phyloP scores from a whole-genome alignment of 257 asterid genomes.

The Fraxinus americana region DNA sequence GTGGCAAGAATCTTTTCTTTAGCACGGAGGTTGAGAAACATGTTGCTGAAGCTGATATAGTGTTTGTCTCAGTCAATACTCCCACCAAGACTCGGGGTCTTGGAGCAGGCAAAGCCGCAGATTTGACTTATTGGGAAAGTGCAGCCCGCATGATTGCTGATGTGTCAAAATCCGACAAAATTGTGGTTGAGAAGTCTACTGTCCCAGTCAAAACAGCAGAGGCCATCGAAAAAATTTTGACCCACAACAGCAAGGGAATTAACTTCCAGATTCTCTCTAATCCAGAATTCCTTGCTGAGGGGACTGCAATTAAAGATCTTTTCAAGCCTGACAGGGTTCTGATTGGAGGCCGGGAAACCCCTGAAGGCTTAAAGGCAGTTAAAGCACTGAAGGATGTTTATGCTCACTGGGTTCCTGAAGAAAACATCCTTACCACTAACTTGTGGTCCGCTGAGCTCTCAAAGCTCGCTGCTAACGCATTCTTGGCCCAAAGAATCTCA shows the following conservation, averaged over 20 bases:
- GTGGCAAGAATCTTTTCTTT: conserved; percentile 92
- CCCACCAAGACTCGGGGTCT: conserved; percentile 96
- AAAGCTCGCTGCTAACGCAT: conserved; percentile 90
- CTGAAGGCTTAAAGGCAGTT: conserved; percentile 76
- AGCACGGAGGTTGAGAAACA: conserved; percentile 95
- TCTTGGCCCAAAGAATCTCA: conserved; percentile 92
- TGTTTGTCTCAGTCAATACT: conserved; percentile 88
- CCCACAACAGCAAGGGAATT: too few relatives aligned
- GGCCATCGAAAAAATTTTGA: conserved; percentile 78
- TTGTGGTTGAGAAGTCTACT: conserved; percentile 89
- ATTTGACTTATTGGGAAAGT: conserved; percentile 91
- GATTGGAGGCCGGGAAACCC: conserved; percentile 90
- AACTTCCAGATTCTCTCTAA: too few relatives aligned
- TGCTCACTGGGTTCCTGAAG: conserved; percentile 90
- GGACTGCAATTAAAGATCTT: too few relatives aligned
- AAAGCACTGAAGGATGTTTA: conserved; percentile 65
- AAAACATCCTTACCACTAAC: conserved; percentile 68
- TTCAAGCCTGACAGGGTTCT: conserved; percentile 40
- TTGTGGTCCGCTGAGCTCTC: conserved; percentile 96
- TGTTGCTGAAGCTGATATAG: conserved; percentile 80
- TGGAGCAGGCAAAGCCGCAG: conserved; percentile 98
- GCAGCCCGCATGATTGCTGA: conserved; percentile 98
- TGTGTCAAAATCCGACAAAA: conserved; percentile 84
- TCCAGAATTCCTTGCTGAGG: too few relatives aligned
- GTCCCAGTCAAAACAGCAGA: conserved; percentile 95